These are phyloP conservation scores for Chenopodium formosanum DNA, from an alignment of 148 eudicot genomes.

Conservation along the genomic window DNA sequence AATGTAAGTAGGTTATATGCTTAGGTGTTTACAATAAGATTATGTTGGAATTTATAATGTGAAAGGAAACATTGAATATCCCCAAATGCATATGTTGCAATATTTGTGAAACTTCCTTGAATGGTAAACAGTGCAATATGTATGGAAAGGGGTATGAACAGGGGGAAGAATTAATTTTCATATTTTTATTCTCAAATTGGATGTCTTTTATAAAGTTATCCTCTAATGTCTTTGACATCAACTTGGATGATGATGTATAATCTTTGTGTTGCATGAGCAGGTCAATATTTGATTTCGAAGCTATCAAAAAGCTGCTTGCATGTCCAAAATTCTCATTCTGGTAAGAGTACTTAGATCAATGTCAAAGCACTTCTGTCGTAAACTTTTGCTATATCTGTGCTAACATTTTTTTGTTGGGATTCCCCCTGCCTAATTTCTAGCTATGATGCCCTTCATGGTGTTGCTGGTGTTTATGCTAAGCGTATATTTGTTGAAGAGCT, in stretches of 20 bases:
- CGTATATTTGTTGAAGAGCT: constrained; percentile 90
- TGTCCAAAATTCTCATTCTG: constrained; percentile 88
- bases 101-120: no score
- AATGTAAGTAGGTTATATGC: no score
- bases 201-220: background rate
- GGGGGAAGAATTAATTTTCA: no score
- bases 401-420: background rate
- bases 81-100: no score
- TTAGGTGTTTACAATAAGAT: no score
- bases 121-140: no score
- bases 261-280: constrained; percentile 41
- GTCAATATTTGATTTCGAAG: constrained; percentile 78
- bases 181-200: background rate
- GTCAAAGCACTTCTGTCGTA: background rate
- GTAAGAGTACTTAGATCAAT: constrained; percentile 33
- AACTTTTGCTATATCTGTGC: constrained; percentile 1
- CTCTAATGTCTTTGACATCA: background rate
- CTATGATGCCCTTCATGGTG: constrained; percentile 95
- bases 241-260: constrained; percentile 12
- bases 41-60: no score
- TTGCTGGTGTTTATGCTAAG: constrained; percentile 93
- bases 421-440: constrained; percentile 31
- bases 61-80: no score
- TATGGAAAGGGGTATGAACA: no score
- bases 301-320: constrained; percentile 77